phyloP scores from a whole-genome alignment of 2,329 filamentous ascomycete species.

The Byssothecium circinans region DNA sequence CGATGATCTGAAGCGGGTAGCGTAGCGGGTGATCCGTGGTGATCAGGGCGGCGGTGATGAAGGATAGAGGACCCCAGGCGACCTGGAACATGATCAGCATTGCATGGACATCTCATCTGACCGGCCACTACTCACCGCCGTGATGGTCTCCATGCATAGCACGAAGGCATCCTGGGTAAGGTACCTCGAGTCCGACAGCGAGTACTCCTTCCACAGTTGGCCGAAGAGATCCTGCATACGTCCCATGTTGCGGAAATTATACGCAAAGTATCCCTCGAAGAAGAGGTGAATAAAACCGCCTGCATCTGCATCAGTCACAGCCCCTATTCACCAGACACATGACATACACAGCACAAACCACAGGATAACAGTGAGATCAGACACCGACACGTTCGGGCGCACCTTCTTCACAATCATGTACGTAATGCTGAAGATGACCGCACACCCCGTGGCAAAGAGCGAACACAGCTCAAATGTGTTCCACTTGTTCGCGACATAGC shows the following conservation, averaged over 20 bases:
- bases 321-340: conserved; percentile 1
- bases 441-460: conserved; percentile 61
- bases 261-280: conserved; percentile 84
- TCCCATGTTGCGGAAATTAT: conserved; percentile 67
- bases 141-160: conserved; percentile 83
- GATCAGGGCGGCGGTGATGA: conserved; percentile 59
- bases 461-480: conserved; percentile 61
- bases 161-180: conserved; percentile 77
- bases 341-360: conserved; percentile 77
- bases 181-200: conserved; percentile 83
- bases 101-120: not conserved
- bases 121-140: conserved; percentile 60
- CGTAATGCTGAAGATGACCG: conserved; percentile 60
- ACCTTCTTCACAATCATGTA: conserved; percentile 56
- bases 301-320: conserved; percentile 28
- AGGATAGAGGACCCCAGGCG: conserved; percentile 64
- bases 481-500: conserved; percentile 68
- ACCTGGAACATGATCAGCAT: conserved; percentile 43
- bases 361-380: conserved; percentile 63
- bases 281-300: conserved; percentile 73
- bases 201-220: conserved; percentile 92
- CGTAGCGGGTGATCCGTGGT: conserved; percentile 58
- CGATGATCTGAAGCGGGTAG: conserved; percentile 61
- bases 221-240: conserved; percentile 72
- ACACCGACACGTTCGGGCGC: conserved; percentile 55